phyloP scores from a whole-genome alignment of 306 rosid species.

The Nissolia schottii region DNA sequence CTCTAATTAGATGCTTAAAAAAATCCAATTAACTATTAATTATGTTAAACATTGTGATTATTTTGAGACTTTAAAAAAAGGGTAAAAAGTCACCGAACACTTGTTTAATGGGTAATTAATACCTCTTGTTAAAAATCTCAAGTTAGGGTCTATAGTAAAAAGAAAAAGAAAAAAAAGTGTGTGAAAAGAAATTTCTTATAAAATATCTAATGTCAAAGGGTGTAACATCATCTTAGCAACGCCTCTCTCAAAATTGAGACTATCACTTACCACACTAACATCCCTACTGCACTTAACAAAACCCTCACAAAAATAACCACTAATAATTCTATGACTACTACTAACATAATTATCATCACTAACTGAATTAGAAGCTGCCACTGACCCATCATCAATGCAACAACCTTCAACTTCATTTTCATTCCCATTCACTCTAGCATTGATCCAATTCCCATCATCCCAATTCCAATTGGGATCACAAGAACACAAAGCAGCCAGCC shows the following conservation, averaged over 20 bases:
- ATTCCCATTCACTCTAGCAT: conserved; percentile 36
- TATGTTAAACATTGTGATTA: too few relatives aligned
- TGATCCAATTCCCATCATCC: conserved; percentile 56
- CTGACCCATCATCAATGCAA: conserved; percentile 10
- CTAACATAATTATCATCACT: conserved; percentile 15
- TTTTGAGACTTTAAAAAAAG: too few relatives aligned
- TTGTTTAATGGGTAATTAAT: too few relatives aligned
- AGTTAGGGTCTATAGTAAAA: too few relatives aligned
- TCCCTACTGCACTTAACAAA: conserved; percentile 32
- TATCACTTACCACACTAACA: conserved; percentile 19
- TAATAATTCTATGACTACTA: conserved; percentile 18
- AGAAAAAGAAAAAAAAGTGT: too few relatives aligned
- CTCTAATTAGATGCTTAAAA: too few relatives aligned
- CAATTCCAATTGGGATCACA: conserved; percentile 49
- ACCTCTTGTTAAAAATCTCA: too few relatives aligned
- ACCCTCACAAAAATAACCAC: conserved; percentile 24
- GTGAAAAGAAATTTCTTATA: conserved; percentile 2
- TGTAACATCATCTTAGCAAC: conserved; percentile 26
- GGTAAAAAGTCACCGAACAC: too few relatives aligned
- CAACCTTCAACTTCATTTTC: not conserved
- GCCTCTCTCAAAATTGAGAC: conserved; percentile 42
- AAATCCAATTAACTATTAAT: too few relatives aligned
- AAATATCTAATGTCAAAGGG: conserved; percentile 36
- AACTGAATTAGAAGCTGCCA: conserved; percentile 8
- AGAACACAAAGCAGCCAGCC: conserved; percentile 54